Evolutionary conservation across 1,284 basidiomycete genomes (phyloP), one percentile per base, ranked within the genome.

Genomic region (Ganoderma leucocontextum): DNA sequence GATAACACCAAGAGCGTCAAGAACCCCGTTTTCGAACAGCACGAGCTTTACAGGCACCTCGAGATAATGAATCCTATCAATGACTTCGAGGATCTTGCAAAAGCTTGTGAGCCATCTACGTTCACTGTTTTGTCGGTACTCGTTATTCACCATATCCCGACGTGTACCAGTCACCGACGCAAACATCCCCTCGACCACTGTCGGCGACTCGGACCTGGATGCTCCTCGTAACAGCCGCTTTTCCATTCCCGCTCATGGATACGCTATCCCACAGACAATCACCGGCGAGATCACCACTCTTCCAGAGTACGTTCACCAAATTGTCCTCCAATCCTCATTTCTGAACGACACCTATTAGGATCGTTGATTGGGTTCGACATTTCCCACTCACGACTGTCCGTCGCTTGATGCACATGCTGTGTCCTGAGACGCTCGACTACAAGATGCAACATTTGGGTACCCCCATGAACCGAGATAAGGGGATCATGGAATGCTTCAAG

Each of bases 361-460:
- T 83, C 9, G 75, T 75, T 55, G 70, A 74, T 35, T 87, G 85
- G 84, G 71, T 91, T 36, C 82, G 84, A 52, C 81, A 82, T 65
- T 80, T 87, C 58, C 87, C 89, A 5, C 77, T 92, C 25, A 82
- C 84, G 74, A 90, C 87, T 12, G 81, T 82, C 4, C 84, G 87
- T 69, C 84, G 86, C 29, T 77, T 85, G 22, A 73, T 91, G 66
- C 88, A 89, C 71, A 77, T 87, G 17, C 67, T 85, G 22, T 83
- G 82, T 66, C 82, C 84, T 2, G 76, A 82, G 33, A 83, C 82
- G 2, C 68, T 63, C 2, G 62, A 66, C 65, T 79, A 22, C 25
- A 60, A 60, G 38, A 60, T 60, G 58, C 36, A 60, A 39, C 58
- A 60, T 13, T 10, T 60, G 22, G 58, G 58, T 4, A 60, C 58